These are phyloP conservation scores for Metroxylon sagu DNA, from an alignment of 176 grass and related monocot species.

Conservation along the genomic window DNA sequence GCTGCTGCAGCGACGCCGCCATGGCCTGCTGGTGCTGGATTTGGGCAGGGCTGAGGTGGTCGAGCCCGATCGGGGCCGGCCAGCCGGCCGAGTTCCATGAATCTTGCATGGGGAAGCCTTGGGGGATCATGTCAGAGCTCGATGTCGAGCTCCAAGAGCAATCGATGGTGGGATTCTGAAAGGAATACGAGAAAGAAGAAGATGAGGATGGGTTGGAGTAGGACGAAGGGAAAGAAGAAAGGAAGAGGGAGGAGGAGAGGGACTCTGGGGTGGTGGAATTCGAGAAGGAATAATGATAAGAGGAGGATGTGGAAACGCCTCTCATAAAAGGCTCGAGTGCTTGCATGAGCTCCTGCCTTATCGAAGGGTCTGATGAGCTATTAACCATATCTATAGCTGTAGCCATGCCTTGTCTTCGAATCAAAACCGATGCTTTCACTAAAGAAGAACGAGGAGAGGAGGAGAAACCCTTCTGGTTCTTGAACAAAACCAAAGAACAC, in stretches of 20 bases:
- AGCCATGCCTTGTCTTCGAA: conserved; percentile 10
- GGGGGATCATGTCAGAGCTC: background rate
- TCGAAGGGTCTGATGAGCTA: conserved; percentile 1
- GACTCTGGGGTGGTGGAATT: too few relatives aligned
- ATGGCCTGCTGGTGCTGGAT: background rate
- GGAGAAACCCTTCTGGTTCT: too few relatives aligned
- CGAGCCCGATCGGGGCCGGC: too few relatives aligned
- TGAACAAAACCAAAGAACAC: too few relatives aligned
- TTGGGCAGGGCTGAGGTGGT: background rate
- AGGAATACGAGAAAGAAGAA: background rate
- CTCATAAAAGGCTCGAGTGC: conserved; percentile 6
- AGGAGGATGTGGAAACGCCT: background rate
- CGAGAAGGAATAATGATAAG: too few relatives aligned
- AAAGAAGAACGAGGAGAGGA: background rate
- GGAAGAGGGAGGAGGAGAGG: too few relatives aligned
- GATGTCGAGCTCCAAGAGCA: background rate
- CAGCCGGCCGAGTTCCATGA: background rate
- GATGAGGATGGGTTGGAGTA: background rate
- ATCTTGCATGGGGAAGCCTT: too few relatives aligned
- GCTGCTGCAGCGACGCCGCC: background rate
- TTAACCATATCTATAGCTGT: conserved; percentile 9
- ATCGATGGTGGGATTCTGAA: background rate
- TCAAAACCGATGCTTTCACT: conserved; percentile 5
- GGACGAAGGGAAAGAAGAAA: too few relatives aligned
- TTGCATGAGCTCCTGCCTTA: background rate